Base-by-base conservation (phyloP, 2,329 filamentous ascomycete genomes). In the Fusarium citri region DNA sequence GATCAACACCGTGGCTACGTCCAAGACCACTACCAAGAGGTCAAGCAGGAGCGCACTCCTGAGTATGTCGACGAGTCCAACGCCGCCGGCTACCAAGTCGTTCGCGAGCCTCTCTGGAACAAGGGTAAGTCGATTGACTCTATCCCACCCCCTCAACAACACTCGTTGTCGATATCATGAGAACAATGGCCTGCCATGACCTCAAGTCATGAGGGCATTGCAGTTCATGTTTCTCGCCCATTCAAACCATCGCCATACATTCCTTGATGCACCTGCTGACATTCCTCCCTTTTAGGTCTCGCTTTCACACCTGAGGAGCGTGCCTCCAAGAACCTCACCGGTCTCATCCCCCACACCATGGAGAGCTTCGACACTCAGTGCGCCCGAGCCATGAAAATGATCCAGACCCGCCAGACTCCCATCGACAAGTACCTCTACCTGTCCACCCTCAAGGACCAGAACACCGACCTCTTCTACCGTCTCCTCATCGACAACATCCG, bases 381-480 rank as follows among this genome's bases (percentile, higher is more conserved):
- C 75, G 84, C 85, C 73, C 84, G 89, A 81, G 91, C 90, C 77
- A 88, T 94, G 83, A 89, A 89, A 80, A 91, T 94, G 83, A 90
- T 95, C 75, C 86, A 89, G 61, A 87, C 87, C 66, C 89, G 92
- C 69, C 82, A 87, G 69, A 92, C 91, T 48, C 83, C 84, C 71
- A 89, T 96, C 76, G 92, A 95, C 86, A 93, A 92, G 83, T 95
- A 94, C 81, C 87, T 94, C 59, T 96, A 95, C 82, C 85, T 96
- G 79, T 92, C 91, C 46, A 86, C 88, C 70, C 82, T 95, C 80
- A 92, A 94, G 82, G 87, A 87, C 78, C 88, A 90, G 75, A 95
- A 94, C 78, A 87, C 89, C 67, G 91, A 95, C 79, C 87, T 96
- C 62, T 96, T 95, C 85, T 95, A 94, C 85, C 88, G 93, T 71